Base-by-base conservation (phyloP, 257 asterid genomes). In the Petunia axillaris region DNA sequence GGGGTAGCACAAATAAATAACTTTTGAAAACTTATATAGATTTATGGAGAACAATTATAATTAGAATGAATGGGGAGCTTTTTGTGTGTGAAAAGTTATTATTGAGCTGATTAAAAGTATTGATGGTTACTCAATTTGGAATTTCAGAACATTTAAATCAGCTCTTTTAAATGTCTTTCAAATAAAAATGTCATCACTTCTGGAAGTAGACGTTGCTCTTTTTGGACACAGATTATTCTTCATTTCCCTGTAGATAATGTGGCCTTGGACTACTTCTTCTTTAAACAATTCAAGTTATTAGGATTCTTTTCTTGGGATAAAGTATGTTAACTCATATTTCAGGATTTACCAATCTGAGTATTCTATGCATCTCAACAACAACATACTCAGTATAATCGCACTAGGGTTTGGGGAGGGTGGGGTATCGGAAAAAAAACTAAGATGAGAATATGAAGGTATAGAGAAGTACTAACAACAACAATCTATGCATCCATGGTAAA, bases 141-240 rank as follows among this genome's bases (percentile, higher is more conserved):
- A 8, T 35, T 46, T 46, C 44, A 46, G 5, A 16, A 46, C 43
- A 5, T 70, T 55, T 25, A 35, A 46, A 5, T 25, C 25, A 25
- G 25, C 25, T 25, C 25, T 25, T 46, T 6, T 2, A 52, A 71
- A 71, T 71, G 8, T 48, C 53, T 35, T 1, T 71, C 60, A 71
- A 50, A 1, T 50, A 5, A 71, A 36, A 35, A 48, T 48, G 13
- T 59, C 39, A 11, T 57, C 9, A 15, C 13, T 35, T 25, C 15
- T 6, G 77, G 35, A 52, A 35, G 50, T 71, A 50, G 77, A 71
- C 62, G 16, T 71, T 59, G 77, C 77, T 35, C 44, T 71, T 71
- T 48, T 50, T 36, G 41, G 44, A 35, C 77, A 71, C 11, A 50
- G 3, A 48, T 36, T 35, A 48, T 15, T 35, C 44, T 35, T 48